Conservation (phyloP, 495 filamentous ascomycete genomes). For the Terfezia boudieri region DNA sequence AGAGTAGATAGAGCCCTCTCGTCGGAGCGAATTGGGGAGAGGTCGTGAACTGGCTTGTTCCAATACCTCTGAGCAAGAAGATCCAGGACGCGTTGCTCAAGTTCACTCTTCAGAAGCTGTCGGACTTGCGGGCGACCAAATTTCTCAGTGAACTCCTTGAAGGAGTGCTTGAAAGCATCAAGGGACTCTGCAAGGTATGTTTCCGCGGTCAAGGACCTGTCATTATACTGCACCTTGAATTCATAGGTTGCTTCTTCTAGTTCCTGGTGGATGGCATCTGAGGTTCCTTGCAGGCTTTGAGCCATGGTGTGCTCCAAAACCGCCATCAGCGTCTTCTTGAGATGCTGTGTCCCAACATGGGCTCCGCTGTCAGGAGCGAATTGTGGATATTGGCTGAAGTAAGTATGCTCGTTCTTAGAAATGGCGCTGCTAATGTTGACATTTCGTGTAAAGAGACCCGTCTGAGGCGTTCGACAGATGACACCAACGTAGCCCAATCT, state of each 20-base stretch:
- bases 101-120: constrained; percentile 68
- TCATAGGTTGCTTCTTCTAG: constrained; percentile 95
- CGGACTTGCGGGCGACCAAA: constrained; percentile 82
- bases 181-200: constrained; percentile 88
- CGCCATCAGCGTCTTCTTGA: constrained; percentile 89
- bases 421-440: constrained; percentile 64
- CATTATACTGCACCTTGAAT: constrained; percentile 99
- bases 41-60: constrained; percentile 86
- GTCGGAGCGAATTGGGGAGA: constrained; percentile 16
- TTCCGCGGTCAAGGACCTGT: constrained; percentile 79
- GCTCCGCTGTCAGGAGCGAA: constrained; percentile 45
- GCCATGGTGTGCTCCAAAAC: constrained; percentile 96
- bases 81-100: constrained; percentile 89
- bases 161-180: constrained; percentile 93
- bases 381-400: constrained; percentile 59
- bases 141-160: constrained; percentile 70
- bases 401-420: constrained; percentile 67
- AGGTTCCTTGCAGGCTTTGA: constrained; percentile 61
- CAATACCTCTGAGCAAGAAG: constrained; percentile 88
- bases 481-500: constrained; percentile 95
- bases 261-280: constrained; percentile 81
- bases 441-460: constrained; percentile 61
- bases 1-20: constrained; percentile 16
- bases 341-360: constrained; percentile 56
- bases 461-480: constrained; percentile 52